Evolutionary conservation across 805 yeast genomes (phyloP).

Genomic region (Hanseniaspora lindneri): DNA sequence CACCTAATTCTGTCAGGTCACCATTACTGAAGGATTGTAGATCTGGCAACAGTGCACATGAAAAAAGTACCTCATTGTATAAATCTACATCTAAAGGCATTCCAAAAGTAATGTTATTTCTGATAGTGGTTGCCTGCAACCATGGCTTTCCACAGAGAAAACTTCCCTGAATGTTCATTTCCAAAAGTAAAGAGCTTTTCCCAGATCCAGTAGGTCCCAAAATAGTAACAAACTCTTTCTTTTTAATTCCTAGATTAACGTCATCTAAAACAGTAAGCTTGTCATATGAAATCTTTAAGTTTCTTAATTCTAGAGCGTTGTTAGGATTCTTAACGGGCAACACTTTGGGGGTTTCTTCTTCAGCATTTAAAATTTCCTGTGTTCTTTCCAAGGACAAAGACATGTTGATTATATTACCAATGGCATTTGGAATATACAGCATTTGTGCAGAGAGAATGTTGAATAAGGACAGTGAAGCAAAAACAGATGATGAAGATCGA

Average conservation of each 20-base stretch:
- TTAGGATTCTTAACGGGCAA: conserved; percentile 18
- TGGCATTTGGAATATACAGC: conserved; percentile 57
- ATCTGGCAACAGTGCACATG: conserved; percentile 59
- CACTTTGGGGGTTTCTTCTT: conserved; percentile 25
- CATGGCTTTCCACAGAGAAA: conserved; percentile 58
- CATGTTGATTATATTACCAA: conserved; percentile 59
- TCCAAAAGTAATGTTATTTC: conserved; percentile 66
- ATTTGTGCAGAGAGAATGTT: conserved; percentile 50
- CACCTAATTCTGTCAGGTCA: conserved; percentile 71
- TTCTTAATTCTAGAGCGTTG: conserved; percentile 37
- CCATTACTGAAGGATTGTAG: conserved; percentile 59
- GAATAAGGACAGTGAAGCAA: conserved; percentile 60
- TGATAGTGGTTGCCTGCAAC: conserved; percentile 72
- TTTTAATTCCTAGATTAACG: conserved; percentile 41
- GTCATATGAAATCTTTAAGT: conserved; percentile 31
- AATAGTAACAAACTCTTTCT: conserved; percentile 61
- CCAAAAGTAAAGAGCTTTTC: conserved; percentile 58
- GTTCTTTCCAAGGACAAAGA: conserved; percentile 49
- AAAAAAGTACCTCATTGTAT: conserved; percentile 45
- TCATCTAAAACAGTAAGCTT: conserved; percentile 35
- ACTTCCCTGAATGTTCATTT: conserved; percentile 48
- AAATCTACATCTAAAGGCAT: conserved; percentile 37
- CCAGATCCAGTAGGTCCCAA: conserved; percentile 63
- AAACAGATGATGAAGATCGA: conserved; percentile 48
- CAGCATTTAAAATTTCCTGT: conserved; percentile 40